A percentile compares a stretch with the other conserved stretches of the same genome.
phyloP scores from a whole-genome alignment of 768 basidiomycete genomes.

The Candolleomyces aberdarensis region DNA sequence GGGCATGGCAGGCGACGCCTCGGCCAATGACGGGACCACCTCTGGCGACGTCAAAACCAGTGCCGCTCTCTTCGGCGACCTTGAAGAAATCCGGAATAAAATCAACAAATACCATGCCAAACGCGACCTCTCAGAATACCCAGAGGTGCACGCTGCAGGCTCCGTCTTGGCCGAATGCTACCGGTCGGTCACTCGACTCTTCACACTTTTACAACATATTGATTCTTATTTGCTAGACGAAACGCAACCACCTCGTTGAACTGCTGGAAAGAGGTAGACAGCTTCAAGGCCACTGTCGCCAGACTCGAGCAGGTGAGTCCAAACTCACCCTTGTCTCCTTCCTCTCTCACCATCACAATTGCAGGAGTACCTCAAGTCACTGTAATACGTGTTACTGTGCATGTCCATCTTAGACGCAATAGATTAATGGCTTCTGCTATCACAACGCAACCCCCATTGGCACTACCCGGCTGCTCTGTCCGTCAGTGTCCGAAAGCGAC shows the following conservation, averaged over 20 bases:
- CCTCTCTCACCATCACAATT: constrained; percentile 6
- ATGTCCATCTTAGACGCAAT: neutral
- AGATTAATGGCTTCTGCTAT: neutral
- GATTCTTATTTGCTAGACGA: constrained; percentile 36
- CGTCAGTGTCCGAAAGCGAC: neutral
- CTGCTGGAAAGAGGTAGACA: constrained; percentile 70
- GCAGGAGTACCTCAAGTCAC: constrained; percentile 63
- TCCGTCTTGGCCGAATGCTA: constrained; percentile 74
- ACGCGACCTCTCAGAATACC: constrained; percentile 50
- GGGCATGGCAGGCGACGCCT: constrained; percentile 41
- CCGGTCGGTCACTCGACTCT: constrained; percentile 42
- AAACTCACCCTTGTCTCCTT: neutral
- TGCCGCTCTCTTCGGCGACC: constrained; percentile 62
- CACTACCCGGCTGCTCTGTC: constrained; percentile 2
- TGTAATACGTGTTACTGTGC: constrained; percentile 33
- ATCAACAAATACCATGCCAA: constrained; percentile 68
- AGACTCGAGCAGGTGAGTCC: constrained; percentile 62
- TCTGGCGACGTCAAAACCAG: constrained; percentile 54
- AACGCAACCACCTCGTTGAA: constrained; percentile 55
- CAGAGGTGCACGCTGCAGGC: constrained; percentile 52
- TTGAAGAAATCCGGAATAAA: constrained; percentile 70
- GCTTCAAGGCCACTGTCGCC: constrained; percentile 68
- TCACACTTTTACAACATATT: neutral
- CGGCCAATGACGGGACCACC: constrained; percentile 30
- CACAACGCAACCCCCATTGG: constrained; percentile 10